Base-by-base conservation (phyloP, 306 rosid species). In the Quillaja saponaria region DNA sequence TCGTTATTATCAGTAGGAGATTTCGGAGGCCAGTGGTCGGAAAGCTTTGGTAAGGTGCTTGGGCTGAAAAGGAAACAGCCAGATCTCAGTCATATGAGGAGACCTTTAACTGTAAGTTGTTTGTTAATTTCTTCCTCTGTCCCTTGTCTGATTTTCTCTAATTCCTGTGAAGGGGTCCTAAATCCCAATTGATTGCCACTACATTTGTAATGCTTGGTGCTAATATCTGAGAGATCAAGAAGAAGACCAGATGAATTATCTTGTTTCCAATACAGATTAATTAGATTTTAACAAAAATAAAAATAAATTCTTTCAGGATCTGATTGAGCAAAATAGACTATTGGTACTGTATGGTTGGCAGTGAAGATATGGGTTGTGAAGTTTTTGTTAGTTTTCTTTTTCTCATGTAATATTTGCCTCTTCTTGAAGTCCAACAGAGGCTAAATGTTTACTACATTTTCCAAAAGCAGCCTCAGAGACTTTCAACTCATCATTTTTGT, bases 41-140 rank as follows among this genome's bases (percentile, higher is more conserved):
- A 39, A 39, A 41, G 55, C 40, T 17, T 55, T 17, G 51, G 19
- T 66, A 15, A 15, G 60, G 55, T 65, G 56, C 57, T 77, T 67
- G 55, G 69, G 57, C 55, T 57, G 25, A 61, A 75, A 64, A 55
- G 71, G 61, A 69, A 69, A 74, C 34, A 51, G 52, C 13, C 50
- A 79, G 85, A 86, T 86, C 89, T 76, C 80, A 78, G 6, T 82
- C 87, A 54, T 76, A 83, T 86, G 89, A 86, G 49, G 83, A 83
- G 48, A 69, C 69, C 71, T 71, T 83, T 80, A 49, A 66, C 49
- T 28, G 94, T 86, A 72, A 86, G 89, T 76, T 46, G 3, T 48
- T 60, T 66, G 19, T 10, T 71, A 42, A 31, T 73, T 69, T 6
- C 50, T 46, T 40, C 15, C 55, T 52, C 45, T 41, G 7, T 67